phyloP scores from a whole-genome alignment of 2,329 filamentous ascomycete genomes.

The Beauveria asiatica region DNA sequence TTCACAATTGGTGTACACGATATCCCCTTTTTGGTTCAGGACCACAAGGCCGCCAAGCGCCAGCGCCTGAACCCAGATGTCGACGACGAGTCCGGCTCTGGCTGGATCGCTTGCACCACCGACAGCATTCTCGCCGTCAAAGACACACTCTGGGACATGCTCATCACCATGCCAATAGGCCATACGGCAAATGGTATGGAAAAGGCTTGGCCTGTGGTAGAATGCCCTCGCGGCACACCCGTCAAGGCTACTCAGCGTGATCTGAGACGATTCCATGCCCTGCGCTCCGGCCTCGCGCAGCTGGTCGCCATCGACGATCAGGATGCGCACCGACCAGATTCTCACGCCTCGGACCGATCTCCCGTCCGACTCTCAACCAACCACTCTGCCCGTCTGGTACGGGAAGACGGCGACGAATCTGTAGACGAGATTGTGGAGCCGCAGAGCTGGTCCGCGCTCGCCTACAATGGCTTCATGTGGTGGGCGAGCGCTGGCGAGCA shows the following conservation, averaged over 20 bases:
- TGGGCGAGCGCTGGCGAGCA: slow-evolving; percentile 79
- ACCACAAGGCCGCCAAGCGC: slow-evolving; percentile 41
- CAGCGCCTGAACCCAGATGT: slow-evolving; percentile 28
- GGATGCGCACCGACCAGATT: slow-evolving; percentile 20
- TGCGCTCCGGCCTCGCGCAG: slow-evolving; percentile 54
- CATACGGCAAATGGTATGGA: slow-evolving; percentile 48
- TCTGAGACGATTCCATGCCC: slow-evolving; percentile 65
- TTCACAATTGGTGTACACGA: slow-evolving; percentile 93
- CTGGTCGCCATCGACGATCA: slow-evolving; percentile 23
- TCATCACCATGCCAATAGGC: slow-evolving; percentile 69
- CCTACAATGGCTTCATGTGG: slow-evolving; percentile 81
- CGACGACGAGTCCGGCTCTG: slow-evolving; percentile 43
- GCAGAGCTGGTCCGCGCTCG: slow-evolving; percentile 61
- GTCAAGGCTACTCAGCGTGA: slow-evolving; percentile 88
- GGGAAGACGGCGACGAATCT: slow-evolving; percentile 36
- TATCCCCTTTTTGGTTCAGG: slow-evolving; percentile 65
- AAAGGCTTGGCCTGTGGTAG: slow-evolving; percentile 68
- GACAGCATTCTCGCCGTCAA: slow-evolving; percentile 89
- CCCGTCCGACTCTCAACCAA: slow-evolving; percentile 19
- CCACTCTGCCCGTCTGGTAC: slow-evolving; percentile 20
- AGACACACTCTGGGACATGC: slow-evolving; percentile 76
- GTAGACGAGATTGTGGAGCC: slow-evolving; percentile 53
- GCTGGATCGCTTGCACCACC: slow-evolving; percentile 93
- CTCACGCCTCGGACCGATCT: slow-evolving; percentile 21
- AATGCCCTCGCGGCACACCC: slow-evolving; percentile 52